Evolutionary conservation across 495 filamentous ascomycete species (phyloP).

Genomic region (Talaromyces wortmannii): DNA sequence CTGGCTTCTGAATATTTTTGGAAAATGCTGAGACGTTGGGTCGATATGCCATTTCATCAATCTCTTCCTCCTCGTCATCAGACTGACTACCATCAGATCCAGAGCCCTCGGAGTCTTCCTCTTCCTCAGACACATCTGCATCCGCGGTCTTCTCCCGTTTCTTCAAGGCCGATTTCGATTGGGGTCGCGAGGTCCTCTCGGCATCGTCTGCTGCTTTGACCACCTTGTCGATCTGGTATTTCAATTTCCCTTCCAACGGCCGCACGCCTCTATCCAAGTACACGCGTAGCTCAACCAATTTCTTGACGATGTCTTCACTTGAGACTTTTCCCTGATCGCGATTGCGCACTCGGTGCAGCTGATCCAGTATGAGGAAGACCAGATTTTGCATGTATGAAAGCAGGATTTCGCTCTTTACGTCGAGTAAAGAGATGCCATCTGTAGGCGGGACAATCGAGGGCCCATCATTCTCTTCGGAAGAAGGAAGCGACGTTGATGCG

Average conservation of each 20-base stretch:
- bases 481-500: slow-evolving; percentile 54
- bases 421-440: slow-evolving; percentile 89
- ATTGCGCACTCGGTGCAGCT: slow-evolving; percentile 54
- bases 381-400: slow-evolving; percentile 94
- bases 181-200: slow-evolving; percentile 29
- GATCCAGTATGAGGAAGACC: slow-evolving; percentile 79
- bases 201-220: slow-evolving; percentile 79
- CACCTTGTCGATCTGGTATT: slow-evolving; percentile 86
- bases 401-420: slow-evolving; percentile 90
- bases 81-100: slow-evolving; percentile 9
- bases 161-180: slow-evolving; percentile 17
- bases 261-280: slow-evolving; percentile 88
- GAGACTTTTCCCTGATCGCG: slow-evolving; percentile 18
- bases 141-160: slow-evolving; percentile 5
- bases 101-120: slow-evolving; percentile 20
- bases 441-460: slow-evolving; percentile 53
- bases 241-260: slow-evolving; percentile 77
- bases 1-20: slow-evolving; percentile 22
- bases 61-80: slow-evolving; percentile 31
- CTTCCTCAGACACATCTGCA: slow-evolving; percentile 20
- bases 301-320: slow-evolving; percentile 62
- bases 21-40: slow-evolving; percentile 57
- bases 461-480: slow-evolving; percentile 16
- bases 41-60: slow-evolving; percentile 61
- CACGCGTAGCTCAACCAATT: slow-evolving; percentile 76